A percentile compares a stretch with the other conserved stretches of the same genome.
phyloP scores from a whole-genome alignment of 1,284 basidiomycete genomes.

The Tremellales sp. region DNA sequence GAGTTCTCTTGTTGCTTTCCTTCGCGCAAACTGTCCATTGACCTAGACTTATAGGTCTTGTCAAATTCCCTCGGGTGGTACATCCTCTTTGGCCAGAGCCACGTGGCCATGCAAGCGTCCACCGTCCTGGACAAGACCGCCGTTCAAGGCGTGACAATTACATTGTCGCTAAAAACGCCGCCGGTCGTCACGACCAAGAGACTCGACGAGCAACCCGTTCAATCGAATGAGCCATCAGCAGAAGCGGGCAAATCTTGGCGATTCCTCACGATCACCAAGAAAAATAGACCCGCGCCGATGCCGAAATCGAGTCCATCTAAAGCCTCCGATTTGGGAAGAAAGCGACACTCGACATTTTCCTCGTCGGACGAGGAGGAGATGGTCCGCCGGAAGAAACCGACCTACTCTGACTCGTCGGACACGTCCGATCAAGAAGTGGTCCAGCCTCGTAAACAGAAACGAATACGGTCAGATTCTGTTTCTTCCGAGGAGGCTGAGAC shows the following conservation, averaged over 20 bases:
- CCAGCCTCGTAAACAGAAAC: not conserved
- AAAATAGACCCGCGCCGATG: conserved; percentile 18
- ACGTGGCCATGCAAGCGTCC: conserved; percentile 27
- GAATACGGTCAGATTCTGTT: not conserved
- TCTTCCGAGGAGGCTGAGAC: conserved; percentile 6
- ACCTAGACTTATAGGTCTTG: conserved; percentile 21
- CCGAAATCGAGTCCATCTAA: conserved; percentile 14
- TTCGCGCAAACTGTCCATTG: not conserved
- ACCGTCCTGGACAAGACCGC: conserved; percentile 35
- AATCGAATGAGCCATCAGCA: conserved; percentile 4
- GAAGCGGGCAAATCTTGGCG: conserved; percentile 28
- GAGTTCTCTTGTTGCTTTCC: conserved; percentile 6
- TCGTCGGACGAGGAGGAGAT: conserved; percentile 25
- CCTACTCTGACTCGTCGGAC: conserved; percentile 10
- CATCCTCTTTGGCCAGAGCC: conserved; percentile 37
- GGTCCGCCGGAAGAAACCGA: not conserved
- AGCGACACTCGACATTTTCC: conserved; percentile 13
- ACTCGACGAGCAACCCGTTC: conserved; percentile 5
- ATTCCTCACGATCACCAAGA: conserved; percentile 40
- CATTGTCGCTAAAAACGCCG: conserved; percentile 25
- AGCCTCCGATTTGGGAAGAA: conserved; percentile 3
- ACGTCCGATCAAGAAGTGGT: not conserved
- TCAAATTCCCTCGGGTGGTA: conserved; percentile 40
- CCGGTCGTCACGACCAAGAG: conserved; percentile 16
- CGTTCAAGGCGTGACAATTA: conserved; percentile 30